A percentile compares a stretch with the other conserved stretches of the same genome.
phyloP scores from a whole-genome alignment of 2,329 filamentous ascomycete species.

The Fusarium sp. region DNA sequence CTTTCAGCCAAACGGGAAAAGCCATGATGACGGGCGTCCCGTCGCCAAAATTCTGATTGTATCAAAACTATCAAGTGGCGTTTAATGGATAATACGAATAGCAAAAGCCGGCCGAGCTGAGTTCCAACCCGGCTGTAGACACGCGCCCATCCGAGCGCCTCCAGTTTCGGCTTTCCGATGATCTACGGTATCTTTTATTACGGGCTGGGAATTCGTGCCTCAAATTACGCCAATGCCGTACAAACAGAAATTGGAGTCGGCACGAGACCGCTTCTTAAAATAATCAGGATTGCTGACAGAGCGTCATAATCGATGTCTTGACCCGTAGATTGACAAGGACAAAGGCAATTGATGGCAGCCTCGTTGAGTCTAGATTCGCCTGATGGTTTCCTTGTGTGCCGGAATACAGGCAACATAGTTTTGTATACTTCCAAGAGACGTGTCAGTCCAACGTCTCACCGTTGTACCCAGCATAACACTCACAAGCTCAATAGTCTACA shows the following conservation, averaged over 20 bases:
- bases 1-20: conserved; percentile 15
- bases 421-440: not conserved
- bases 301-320: conserved; percentile 15
- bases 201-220: not conserved
- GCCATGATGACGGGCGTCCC: not conserved
- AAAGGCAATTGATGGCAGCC: not conserved
- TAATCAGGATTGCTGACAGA: not conserved
- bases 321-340: not conserved
- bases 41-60: too few relatives aligned
- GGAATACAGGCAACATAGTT: not conserved
- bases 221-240: conserved; percentile 16
- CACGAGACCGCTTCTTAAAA: conserved; percentile 1
- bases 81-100: not conserved
- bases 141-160: conserved; percentile 14
- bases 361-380: not conserved
- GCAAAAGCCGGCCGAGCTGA: not conserved
- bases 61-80: too few relatives aligned
- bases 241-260: not conserved
- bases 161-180: conserved; percentile 36
- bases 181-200: conserved; percentile 16
- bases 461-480: conserved; percentile 9
- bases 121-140: too few relatives aligned
- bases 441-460: conserved; percentile 34
- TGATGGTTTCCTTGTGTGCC: not conserved
- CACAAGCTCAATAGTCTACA: not conserved